Conservation (phyloP, 768 basidiomycete species). For the Coprinopsis cinerea region DNA sequence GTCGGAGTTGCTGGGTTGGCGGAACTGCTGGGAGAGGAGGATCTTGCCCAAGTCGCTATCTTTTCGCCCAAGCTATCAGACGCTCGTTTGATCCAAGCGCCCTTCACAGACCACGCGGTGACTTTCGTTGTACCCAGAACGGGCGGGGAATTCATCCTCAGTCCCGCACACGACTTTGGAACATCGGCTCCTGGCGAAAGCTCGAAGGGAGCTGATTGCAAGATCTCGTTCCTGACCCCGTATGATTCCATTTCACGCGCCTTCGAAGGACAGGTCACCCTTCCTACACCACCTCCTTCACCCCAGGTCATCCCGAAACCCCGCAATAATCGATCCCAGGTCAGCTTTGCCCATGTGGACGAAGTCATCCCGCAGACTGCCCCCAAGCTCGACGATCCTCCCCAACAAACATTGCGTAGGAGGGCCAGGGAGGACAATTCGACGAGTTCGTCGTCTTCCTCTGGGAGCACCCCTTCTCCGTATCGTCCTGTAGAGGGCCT, state of each 20-base stretch:
- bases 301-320: conserved; percentile 24
- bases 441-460: neutral
- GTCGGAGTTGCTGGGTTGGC: neutral
- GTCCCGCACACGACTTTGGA: conserved; percentile 12
- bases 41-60: neutral
- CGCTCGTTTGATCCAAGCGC: neutral
- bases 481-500: neutral
- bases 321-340: conserved; percentile 5
- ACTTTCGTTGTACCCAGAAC: conserved; percentile 18
- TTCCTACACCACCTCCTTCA: conserved; percentile 35
- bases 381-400: no score
- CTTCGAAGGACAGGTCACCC: conserved; percentile 10
- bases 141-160: conserved; percentile 20
- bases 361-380: conserved; percentile 3
- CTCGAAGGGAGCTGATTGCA: conserved; percentile 15
- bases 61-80: neutral
- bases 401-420: neutral
- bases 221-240: conserved; percentile 29
- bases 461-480: neutral
- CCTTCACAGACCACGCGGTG: neutral
- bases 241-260: conserved; percentile 16
- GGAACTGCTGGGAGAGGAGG: neutral
- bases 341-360: conserved; percentile 1
- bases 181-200: neutral
- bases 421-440: no score